Evolutionary conservation across 2,329 filamentous ascomycete genomes (phyloP), one percentile per base, ranked within the genome.

Genomic region (Nectriaceae sp.): DNA sequence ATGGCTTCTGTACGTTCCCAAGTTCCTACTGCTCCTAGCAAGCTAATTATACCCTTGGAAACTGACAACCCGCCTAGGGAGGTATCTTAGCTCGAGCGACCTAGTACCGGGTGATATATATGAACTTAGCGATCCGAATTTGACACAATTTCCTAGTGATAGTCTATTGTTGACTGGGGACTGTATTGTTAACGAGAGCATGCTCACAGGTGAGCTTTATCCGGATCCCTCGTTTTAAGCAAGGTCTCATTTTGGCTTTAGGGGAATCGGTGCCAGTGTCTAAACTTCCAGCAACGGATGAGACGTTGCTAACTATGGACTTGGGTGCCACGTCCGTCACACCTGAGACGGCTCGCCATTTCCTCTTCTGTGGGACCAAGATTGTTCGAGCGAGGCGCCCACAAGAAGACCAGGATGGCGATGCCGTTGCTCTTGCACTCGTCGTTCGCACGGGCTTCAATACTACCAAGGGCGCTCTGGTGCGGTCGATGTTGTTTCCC

Each of bases 151-250:
- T 53, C 94, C 94, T 1, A 94, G 90, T 62, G 94, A 99, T 68
- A 96, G 93, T 67, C 75, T 99, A 26, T 74, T 99, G 5, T 78
- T 99, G 0, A 90, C 89, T 44, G 95, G 94, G 35, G 95, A 99
- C 70, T 97, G 92, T 63, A 97, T 99, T 54, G 92, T 99, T 56
- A 99, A 99, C 63, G 94, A 99, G 71, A 97, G 94, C 72, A 99
- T 99, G 94, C 82, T 99, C 29, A 99, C 94, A 33, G 70, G 70
- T 70, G 57, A 44, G 58, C n/a, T 4, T 76, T 6, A 15, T 24
- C 18, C 19, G 19, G 16, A 13, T 40, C 11, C 15, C 79, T 64
- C 55, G 64, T n/a, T n/a, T 54, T 19, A 11, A 5, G 31, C 13
- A 20, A 19, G 10, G 13, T 8, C 11, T 49, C 63, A 45, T 60